Base-by-base conservation (phyloP, 2,329 filamentous ascomycete genomes). In the Diaporthe destruens region DNA sequence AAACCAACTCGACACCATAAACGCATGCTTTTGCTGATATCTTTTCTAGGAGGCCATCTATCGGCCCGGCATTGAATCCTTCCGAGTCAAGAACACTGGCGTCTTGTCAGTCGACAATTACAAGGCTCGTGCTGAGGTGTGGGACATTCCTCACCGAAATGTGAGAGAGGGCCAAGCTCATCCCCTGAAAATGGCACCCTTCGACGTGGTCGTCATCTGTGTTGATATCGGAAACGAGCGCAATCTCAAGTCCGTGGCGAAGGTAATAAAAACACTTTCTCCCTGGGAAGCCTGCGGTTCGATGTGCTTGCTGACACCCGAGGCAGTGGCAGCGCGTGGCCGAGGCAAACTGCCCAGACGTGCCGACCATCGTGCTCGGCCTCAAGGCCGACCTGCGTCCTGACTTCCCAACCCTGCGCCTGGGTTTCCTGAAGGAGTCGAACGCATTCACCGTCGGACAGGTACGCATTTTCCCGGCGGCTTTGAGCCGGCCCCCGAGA, bases 311-410 rank as follows among this genome's bases (percentile, higher is more conserved):
- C 71, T 75, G 23, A 74, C 57, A 29, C 47, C 67, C 7, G 29
- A 14, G 36, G 12, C 44, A 79, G 78, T 79, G 78, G 78, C 77
- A 76, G 34, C 73, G 73, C 44, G 72, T 75, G 29, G 75, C 77
- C 36, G 42, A 76, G 20, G 63, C 53, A 23, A 74, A 74, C 32
- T 75, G 78, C 11, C 73, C 77, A 36, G 75, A 86, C 47, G 88
- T 92, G 3, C 92, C 92, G 23, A 90, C 93, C 75, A 92, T 94
- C 76, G 84, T 94, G 39, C 90, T 94, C 73, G 92, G 92, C 20
- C 82, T 93, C 75, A 94, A 94, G 83, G 93, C 93, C 77, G 92
- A 94, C 84, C 86, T 93, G 29, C 89, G 92, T 34, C 63, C 74
- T 16, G 76, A 77, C 9, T 57, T 72, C 1, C 77, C 78, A 7